These are phyloP conservation scores for Candida vaughaniae DNA, from an alignment of 805 yeast species.

Conservation along the genomic window DNA sequence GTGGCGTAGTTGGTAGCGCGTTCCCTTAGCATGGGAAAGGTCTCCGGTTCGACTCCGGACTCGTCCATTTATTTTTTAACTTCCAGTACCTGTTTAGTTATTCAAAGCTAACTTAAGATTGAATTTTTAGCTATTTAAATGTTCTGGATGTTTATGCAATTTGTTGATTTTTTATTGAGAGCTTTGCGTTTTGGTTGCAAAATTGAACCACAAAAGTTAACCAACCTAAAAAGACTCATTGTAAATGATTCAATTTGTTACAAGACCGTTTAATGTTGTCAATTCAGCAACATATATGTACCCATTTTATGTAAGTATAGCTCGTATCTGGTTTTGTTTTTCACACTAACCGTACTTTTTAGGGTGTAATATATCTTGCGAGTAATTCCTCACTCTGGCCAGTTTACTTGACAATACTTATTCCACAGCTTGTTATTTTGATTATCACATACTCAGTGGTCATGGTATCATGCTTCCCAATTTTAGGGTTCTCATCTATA, in stretches of 20 bases:
- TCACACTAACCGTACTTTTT: neutral
- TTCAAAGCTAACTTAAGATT: neutral
- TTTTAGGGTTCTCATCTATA: slow-evolving; percentile 40
- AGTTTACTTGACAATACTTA: slow-evolving; percentile 38
- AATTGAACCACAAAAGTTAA: no score
- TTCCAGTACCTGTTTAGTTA: neutral
- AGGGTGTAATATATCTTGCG: slow-evolving; percentile 42
- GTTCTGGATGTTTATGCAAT: neutral
- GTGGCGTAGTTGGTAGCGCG: slow-evolving; percentile 52
- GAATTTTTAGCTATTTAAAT: neutral
- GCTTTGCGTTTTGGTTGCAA: no score
- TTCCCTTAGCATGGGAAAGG: slow-evolving; percentile 34
- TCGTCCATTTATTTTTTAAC: slow-evolving; percentile 23
- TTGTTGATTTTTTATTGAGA: no score
- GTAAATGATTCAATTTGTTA: no score
- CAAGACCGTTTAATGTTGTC: slow-evolving; percentile 4
- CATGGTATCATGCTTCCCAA: slow-evolving; percentile 43
- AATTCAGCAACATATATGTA: slow-evolving; percentile 10
- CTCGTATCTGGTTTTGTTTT: neutral
- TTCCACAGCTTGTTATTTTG: slow-evolving; percentile 47
- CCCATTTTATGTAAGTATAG: slow-evolving; percentile 10
- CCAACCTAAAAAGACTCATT: no score
- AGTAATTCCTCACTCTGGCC: slow-evolving; percentile 47
- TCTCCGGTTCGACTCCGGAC: slow-evolving; percentile 31
- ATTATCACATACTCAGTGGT: slow-evolving; percentile 33